Evolutionary conservation across 2,329 filamentous ascomycete species (phyloP).

Genomic region (Colletotrichum truncatum): DNA sequence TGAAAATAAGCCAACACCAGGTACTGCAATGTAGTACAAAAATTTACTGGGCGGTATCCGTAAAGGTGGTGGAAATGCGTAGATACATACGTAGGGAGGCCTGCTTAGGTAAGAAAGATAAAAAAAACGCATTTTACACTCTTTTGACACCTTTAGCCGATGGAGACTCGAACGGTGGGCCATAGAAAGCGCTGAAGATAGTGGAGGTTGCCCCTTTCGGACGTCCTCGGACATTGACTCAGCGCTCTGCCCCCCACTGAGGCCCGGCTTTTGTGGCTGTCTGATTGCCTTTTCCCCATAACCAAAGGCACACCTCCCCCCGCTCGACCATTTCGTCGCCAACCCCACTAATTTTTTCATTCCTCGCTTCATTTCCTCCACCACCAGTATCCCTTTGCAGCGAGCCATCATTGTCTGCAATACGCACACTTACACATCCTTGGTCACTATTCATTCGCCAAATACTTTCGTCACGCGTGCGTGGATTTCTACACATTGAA

Average conservation of each 20-base stretch:
- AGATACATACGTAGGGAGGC: not conserved
- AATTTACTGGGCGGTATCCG: no score
- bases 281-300: not conserved
- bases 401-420: not conserved
- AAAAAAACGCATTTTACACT: not conserved
- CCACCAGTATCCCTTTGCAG: slow-evolving; percentile 26
- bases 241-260: not conserved
- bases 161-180: slow-evolving; percentile 15
- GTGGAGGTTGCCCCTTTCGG: not conserved
- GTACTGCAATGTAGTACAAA: no score
- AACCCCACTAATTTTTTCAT: slow-evolving; percentile 34
- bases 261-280: not conserved
- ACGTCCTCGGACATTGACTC: not conserved
- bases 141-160: not conserved
- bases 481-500: not conserved
- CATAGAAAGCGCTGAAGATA: not conserved
- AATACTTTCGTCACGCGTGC: not conserved
- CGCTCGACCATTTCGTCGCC: slow-evolving; percentile 41
- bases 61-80: not conserved
- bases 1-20: not conserved
- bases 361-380: slow-evolving; percentile 33
- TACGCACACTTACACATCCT: slow-evolving; percentile 19
- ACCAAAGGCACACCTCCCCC: slow-evolving; percentile 34
- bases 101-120: not conserved
- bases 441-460: not conserved